Percentiles rank a stretch among this genome's conserved stretches.
phyloP scores from a whole-genome alignment of 805 yeast genomes.

The Barnettozyma populi region DNA sequence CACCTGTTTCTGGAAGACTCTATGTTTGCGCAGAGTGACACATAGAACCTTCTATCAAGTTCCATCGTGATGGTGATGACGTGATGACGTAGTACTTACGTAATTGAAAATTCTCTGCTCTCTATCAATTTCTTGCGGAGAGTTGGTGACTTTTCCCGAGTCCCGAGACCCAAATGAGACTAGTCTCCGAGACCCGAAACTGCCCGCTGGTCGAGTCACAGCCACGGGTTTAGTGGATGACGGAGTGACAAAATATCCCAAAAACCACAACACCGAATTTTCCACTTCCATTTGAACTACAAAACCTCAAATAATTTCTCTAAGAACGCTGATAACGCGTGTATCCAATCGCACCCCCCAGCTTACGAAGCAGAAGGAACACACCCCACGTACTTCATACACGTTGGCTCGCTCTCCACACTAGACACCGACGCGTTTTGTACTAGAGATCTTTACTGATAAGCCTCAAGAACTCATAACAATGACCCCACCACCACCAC shows the following conservation, averaged over 20 bases:
- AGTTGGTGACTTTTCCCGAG: not conserved
- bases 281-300: not conserved
- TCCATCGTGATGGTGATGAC: not conserved
- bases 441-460: constrained; percentile 2
- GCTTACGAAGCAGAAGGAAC: not conserved
- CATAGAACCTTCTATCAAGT: not conserved
- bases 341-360: not conserved
- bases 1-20: not conserved
- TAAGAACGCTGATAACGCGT: not conserved
- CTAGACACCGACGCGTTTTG: not conserved
- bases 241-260: not conserved
- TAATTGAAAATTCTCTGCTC: too few species aligned
- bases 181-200: not conserved
- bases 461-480: not conserved
- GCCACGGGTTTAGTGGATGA: not conserved
- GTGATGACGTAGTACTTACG: not conserved
- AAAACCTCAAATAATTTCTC: not conserved
- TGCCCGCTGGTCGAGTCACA: not conserved
- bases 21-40: too few species aligned
- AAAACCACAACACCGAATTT: not conserved
- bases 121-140: not conserved
- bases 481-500: not conserved
- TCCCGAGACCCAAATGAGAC: not conserved
- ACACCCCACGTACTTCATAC: not conserved
- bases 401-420: not conserved